These are phyloP conservation scores for Auriscalpium orientale DNA, from an alignment of 768 basidiomycete genomes.

Conservation along the genomic window DNA sequence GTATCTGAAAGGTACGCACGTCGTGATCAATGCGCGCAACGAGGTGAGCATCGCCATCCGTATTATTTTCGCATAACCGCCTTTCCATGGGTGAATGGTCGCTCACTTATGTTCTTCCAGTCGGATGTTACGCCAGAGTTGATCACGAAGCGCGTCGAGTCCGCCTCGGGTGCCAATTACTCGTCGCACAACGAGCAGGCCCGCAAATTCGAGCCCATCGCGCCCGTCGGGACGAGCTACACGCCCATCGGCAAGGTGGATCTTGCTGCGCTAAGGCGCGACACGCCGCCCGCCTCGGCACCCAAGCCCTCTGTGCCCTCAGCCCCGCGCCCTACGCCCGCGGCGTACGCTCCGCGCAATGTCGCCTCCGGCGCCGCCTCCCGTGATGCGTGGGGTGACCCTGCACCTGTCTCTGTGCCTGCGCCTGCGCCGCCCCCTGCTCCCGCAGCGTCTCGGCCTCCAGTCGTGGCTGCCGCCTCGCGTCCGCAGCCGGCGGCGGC, in stretches of 20 bases:
- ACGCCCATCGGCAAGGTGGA: constrained; percentile 70
- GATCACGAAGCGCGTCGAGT: constrained; percentile 83
- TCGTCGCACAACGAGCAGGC: constrained; percentile 73
- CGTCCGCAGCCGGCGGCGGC: constrained; percentile 32
- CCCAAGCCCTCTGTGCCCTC: constrained; percentile 30
- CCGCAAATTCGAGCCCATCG: constrained; percentile 69
- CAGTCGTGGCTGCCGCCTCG: constrained; percentile 23
- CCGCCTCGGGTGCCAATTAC: constrained; percentile 87
- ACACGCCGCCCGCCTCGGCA: constrained; percentile 6
- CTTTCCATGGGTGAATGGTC: neutral
- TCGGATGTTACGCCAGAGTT: constrained; percentile 71
- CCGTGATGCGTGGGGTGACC: constrained; percentile 54
- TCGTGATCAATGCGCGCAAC: constrained; percentile 79
- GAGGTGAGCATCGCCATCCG: constrained; percentile 45
- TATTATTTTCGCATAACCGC: neutral
- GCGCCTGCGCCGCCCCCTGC: constrained; percentile 25
- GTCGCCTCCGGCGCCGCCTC: constrained; percentile 24
- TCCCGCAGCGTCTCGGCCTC: constrained; percentile 23
- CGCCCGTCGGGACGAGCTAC: constrained; percentile 73
- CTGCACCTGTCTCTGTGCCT: constrained; percentile 24
- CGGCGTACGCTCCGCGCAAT: constrained; percentile 20
- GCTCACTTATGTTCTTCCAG: constrained; percentile 28
- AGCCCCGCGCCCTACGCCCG: constrained; percentile 42
- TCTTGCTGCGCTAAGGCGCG: constrained; percentile 45
- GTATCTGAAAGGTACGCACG: constrained; percentile 79